Evolutionary conservation across 176 grass and related monocot genomes (phyloP).

Genomic region (Cenchrus fungigraminus): DNA sequence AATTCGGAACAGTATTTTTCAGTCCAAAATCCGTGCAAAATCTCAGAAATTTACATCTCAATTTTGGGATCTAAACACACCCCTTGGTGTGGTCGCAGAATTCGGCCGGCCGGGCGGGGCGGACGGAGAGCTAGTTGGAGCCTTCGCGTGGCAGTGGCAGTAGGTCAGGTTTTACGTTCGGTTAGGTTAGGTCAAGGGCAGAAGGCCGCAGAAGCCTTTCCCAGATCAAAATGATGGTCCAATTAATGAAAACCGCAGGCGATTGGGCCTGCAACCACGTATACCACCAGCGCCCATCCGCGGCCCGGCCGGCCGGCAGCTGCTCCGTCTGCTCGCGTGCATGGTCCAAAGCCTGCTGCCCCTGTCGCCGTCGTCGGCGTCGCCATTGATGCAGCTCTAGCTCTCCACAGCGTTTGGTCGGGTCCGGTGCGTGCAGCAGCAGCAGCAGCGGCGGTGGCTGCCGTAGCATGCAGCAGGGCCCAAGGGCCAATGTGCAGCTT

Average conservation of each 20-base stretch:
- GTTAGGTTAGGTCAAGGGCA: conserved; percentile 6
- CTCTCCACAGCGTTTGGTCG: background rate
- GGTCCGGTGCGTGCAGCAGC: background rate
- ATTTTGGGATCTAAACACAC: too few species aligned
- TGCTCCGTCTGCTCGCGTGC: background rate
- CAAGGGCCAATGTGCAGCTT: background rate
- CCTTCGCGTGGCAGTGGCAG: background rate
- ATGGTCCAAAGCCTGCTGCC: background rate
- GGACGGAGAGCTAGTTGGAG: too few species aligned
- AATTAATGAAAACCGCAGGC: background rate
- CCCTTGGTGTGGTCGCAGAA: background rate
- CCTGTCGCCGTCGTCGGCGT: background rate
- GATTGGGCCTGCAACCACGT: background rate
- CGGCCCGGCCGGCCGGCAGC: background rate
- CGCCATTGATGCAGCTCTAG: conserved; percentile 1
- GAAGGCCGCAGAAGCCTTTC: background rate
- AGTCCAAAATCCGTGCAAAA: too few species aligned
- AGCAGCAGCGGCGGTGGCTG: background rate
- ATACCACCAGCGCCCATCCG: background rate
- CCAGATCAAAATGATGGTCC: background rate
- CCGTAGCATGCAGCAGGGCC: background rate
- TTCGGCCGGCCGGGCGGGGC: background rate
- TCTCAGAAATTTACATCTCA: too few species aligned
- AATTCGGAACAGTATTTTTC: too few species aligned
- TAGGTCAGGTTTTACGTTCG: background rate